Percentiles rank a stretch among this genome's conserved stretches.
Evolutionary conservation across 1,284 basidiomycete species (phyloP).

Genomic region (Singerocomus inundabilis): DNA sequence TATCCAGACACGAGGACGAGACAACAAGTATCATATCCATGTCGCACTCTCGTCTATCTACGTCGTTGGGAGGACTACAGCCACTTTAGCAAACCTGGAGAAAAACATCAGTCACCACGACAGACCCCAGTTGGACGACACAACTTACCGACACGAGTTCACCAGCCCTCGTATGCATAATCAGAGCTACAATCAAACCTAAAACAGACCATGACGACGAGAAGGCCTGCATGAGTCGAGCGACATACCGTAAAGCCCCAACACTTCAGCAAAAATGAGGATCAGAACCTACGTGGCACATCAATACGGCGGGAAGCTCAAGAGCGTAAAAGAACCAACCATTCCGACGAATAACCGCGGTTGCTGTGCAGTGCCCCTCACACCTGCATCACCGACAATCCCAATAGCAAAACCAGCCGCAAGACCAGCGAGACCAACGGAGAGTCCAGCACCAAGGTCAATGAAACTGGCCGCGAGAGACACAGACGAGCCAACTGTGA

Average conservation of each 20-base stretch:
- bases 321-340: conserved; percentile 41
- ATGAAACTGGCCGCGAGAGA: conserved; percentile 82
- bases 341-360: conserved; percentile 91
- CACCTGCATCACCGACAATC: conserved; percentile 95
- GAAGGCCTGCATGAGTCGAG: background rate
- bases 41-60: conserved; percentile 15
- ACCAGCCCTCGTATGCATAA: conserved; percentile 73
- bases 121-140: background rate
- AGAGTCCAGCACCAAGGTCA: conserved; percentile 87
- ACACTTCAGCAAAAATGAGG: conserved; percentile 84
- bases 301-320: conserved; percentile 6
- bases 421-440: conserved; percentile 85
- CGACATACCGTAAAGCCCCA: conserved; percentile 68
- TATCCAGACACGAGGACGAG: conserved; percentile 5
- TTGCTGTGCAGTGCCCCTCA: conserved; percentile 88
- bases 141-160: conserved; percentile 28
- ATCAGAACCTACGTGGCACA: conserved; percentile 52
- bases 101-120: background rate
- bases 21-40: conserved; percentile 14
- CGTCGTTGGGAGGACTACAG: background rate
- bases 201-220: background rate
- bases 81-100: conserved; percentile 26
- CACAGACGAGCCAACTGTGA: conserved; percentile 51
- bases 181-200: conserved; percentile 86
- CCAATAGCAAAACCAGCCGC: conserved; percentile 92